phyloP scores from a whole-genome alignment of 2,329 filamentous ascomycete species.

The Ophiostoma tasmaniense region DNA sequence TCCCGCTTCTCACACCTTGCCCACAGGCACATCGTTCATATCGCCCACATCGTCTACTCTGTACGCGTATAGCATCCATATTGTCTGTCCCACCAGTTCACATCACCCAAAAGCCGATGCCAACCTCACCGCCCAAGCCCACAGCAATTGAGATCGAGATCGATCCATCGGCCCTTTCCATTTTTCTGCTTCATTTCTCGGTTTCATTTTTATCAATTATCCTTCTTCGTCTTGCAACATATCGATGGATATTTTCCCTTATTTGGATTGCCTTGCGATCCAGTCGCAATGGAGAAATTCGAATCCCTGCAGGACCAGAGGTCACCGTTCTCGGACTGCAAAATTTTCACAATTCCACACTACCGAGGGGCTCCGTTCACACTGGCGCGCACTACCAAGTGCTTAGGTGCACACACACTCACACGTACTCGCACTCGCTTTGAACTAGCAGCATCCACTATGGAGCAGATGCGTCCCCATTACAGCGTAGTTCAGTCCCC shows the following conservation, averaged over 20 bases:
- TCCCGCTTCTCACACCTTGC: not conserved
- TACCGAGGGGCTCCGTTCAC: not conserved
- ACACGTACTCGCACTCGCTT: not conserved
- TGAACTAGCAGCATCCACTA: not conserved
- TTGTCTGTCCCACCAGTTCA: not conserved
- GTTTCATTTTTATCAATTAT: not conserved
- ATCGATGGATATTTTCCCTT: not conserved
- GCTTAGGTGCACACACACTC: no score
- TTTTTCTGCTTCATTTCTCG: not conserved
- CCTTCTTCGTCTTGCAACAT: not conserved
- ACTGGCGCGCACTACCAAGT: not conserved
- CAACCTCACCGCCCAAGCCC: not conserved
- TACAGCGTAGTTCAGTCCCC: not conserved
- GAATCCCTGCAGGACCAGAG: not conserved
- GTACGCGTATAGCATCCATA: no score
- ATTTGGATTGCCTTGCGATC: constrained; percentile 1
- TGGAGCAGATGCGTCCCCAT: not conserved
- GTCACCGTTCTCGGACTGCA: constrained; percentile 3
- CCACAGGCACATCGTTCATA: not conserved
- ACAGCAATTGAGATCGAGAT: not conserved
- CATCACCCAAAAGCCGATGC: not conserved
- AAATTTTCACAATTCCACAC: constrained; percentile 3
- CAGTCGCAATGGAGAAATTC: not conserved
- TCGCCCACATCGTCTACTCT: not conserved
- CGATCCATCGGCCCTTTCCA: not conserved